Conservation (phyloP, 202 grass and related monocot genomes). For the Zoysia matrella region DNA sequence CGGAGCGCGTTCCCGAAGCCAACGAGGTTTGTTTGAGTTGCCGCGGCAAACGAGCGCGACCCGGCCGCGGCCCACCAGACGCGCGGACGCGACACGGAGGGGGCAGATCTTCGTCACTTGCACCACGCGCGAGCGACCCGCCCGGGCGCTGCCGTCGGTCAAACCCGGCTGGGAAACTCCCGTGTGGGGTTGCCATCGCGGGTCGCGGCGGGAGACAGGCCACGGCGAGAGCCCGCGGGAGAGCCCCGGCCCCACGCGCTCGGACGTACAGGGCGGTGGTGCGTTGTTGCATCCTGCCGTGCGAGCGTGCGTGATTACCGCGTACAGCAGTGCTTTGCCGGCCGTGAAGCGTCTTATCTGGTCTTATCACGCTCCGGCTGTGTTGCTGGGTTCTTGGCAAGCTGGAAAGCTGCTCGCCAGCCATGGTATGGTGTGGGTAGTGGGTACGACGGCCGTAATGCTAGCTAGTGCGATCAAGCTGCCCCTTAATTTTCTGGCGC, state of each 20-base stretch:
- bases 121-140: background rate
- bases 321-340: too few relatives aligned
- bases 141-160: background rate
- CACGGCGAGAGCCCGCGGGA: background rate
- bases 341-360: background rate
- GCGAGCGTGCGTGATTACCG: background rate
- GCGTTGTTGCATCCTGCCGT: too few relatives aligned
- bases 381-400: too few relatives aligned
- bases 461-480: background rate
- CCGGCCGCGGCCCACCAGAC: too few relatives aligned
- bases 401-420: too few relatives aligned
- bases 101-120: slow-evolving; percentile 14
- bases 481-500: background rate
- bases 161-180: background rate
- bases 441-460: too few relatives aligned
- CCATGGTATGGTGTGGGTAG: too few relatives aligned
- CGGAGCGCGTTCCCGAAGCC: too few relatives aligned
- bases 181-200: background rate
- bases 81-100: slow-evolving; percentile 34
- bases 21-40: background rate
- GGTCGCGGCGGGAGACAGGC: background rate
- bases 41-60: too few relatives aligned
- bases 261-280: background rate
- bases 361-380: too few relatives aligned
- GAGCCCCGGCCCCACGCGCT: background rate